Evolutionary conservation across 1,284 basidiomycete genomes (phyloP), one percentile per base, ranked within the genome.

Genomic region (Peniophora sp.): DNA sequence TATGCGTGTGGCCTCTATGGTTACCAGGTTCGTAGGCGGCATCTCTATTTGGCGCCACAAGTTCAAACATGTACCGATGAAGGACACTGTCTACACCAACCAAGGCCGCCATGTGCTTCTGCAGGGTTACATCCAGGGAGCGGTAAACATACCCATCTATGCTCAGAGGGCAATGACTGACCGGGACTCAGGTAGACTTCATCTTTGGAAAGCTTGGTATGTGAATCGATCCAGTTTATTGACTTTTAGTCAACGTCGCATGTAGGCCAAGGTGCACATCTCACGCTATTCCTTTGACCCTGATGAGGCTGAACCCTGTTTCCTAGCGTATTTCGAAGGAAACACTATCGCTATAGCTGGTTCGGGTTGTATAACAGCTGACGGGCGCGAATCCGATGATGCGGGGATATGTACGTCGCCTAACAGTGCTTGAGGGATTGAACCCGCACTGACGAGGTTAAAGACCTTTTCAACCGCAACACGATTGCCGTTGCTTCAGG

Each of bases 1-100:
- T 79, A 81, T 54, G 77, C 71, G 0, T 75, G 75, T 54, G 71
- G 71, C 24, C 72, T 80, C 53, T 71, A 70, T 48, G 77, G 77
- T 3, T 78, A 73, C 57, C 78, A 81, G 61, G 74, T 72, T 45
- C 38, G 27, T 32, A 41, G 5, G 8, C 5, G 8, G 16, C 5
- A 8, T 8, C n/a, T n/a, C n/a, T 41, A 6, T 6, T 41, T 12
- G 5, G 27, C 12, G 12, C 5, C 27, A 32, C 27, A 32, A 32
- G 27, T 12, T 32, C 27, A n/a, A n/a, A n/a, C n/a, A n/a, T n/a
- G n/a, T n/a, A 32, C 27, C 27, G 27, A 6, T 32, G 27, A 32
- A 65, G 59, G 68, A 69, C 52, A 69, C 67, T 1, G 52, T 69
- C 12, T 56, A 64, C 39, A 65, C 75, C 3, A 75, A 79, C 53